Evolutionary conservation across 2,329 filamentous ascomycete genomes (phyloP), one percentile per base, ranked within the genome.

Genomic region (Verticillium nonalfalfae): DNA sequence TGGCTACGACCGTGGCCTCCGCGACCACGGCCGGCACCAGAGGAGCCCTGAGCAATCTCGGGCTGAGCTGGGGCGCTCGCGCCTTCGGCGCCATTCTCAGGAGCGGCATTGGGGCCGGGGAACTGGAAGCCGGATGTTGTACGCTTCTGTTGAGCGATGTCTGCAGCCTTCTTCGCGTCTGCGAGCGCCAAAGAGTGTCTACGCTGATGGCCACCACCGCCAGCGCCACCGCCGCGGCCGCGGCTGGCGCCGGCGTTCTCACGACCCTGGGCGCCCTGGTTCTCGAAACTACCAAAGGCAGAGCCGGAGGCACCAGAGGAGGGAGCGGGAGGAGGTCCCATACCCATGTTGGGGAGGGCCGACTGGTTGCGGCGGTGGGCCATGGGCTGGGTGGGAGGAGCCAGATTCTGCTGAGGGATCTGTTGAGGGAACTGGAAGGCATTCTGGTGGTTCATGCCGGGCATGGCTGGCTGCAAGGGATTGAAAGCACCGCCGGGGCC

Each of bases 281-380:
- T 88, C 68, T 89, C 89, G 74, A 91, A 93, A 69, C 94, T 93
- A 67, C 88, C 88, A 78, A 95, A 97, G 60, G 77, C 78, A 55
- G 87, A 84, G 61, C 91, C 92, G 61, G 94, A 90, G 59, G 93
- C 87, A 66, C 94, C 93, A 31, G 95, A 96, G 18, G 95, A 96
- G 64, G 95, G 95, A 61, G 95, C 94, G 18, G 93, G 93, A 63
- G 93, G 90, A 36, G 87, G 90, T 31, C 91, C 92, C 86, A 96
- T 90, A 64, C 89, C 87, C 84, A 97, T 92, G 70, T 92, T 95
- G 58, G 95, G 93, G 68, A 98, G 84, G 73, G 94, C 94, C 74
- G 95, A 98, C 79, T 97, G 94, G 82, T 98, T 98, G 80, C 95
- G 93, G 76, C 95, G 93, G 84, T 99, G 95, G 76, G 92, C 88